Base-by-base conservation (phyloP, 2,329 filamentous ascomycete genomes). In the Geoglossum cookeanum region DNA sequence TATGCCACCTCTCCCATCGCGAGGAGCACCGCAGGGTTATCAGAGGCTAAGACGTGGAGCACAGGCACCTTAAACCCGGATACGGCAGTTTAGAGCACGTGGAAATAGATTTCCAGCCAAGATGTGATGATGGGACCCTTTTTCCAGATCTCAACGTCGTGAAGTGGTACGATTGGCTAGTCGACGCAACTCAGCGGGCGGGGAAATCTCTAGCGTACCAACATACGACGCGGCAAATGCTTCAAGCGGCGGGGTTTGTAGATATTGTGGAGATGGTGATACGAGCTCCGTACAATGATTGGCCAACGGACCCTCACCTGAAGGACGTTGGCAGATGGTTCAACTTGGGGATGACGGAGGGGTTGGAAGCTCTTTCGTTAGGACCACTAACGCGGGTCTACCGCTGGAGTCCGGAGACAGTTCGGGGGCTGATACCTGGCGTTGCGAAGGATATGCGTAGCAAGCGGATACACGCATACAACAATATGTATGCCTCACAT, bases 101-200 rank as follows among this genome's bases (percentile, higher is more conserved):
- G 53, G 91, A 97, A 67, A 84, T 97, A 57, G 88, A 97, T 68
- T 86, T 86, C 69, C 74, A 78, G 53, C 87, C 88, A 17, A 80
- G 80, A 55, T 85, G 81, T 65, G 83, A 88, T 61, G 80, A 86
- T 63, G 75, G 77, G 39, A 79, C 79, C 0, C 70, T 85, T 13
- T 74, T 78, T 9, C 62, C 69, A 3, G 70, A 79, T 42, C 80
- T 83, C 6, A 72, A 75, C 32, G 71, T 91, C 15, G 69, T 73
- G 49, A 71, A 79, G 63, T 95, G 89, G 89, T 84, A 83, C 60
- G 70, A 78, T 30, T 78, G 79, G 58, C 72, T 94, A 58, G 74
- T 80, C 53, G 75, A 79, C 58, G 84, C 85, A 48, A 90, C 88
- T 62, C 75, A 80, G 52, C 73, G 75, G 47, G 76, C 78, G 45